Conservation (phyloP, 352 stramenopile species). For the Pythium dissimile region DNA sequence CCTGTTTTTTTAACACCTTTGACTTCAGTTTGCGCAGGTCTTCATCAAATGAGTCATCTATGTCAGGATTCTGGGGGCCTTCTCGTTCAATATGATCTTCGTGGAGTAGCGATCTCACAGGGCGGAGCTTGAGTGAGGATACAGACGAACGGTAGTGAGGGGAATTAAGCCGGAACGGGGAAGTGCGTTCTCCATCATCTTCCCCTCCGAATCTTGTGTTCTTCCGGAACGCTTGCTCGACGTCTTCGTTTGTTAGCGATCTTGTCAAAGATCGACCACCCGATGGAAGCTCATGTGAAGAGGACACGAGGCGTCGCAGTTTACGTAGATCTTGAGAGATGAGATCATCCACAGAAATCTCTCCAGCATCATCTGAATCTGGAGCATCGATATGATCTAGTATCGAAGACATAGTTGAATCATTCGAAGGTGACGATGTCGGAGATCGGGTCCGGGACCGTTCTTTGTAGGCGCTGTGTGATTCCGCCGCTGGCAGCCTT, state of each 20-base stretch:
- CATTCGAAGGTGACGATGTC: constrained; percentile 18
- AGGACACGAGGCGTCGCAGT: constrained; percentile 36
- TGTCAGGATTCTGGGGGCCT: not conserved
- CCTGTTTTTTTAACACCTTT: constrained; percentile 5
- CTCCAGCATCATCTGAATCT: constrained; percentile 13
- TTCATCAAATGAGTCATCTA: constrained; percentile 46
- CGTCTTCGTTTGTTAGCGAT: constrained; percentile 31
- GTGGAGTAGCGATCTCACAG: constrained; percentile 10
- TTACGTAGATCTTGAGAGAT: constrained; percentile 44
- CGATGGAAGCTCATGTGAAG: constrained; percentile 13
- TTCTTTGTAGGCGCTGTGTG: not conserved
- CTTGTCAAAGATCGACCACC: not conserved
- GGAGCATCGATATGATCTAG: constrained; percentile 25
- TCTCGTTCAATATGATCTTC: not conserved
- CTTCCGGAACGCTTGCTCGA: constrained; percentile 26
- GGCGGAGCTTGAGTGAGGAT: not conserved
- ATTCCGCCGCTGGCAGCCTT: not conserved
- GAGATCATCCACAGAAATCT: constrained; percentile 45
- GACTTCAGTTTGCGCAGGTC: constrained; percentile 34
- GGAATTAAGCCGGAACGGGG: constrained; percentile 3
- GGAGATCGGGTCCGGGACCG: not conserved
- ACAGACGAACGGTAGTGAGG: not conserved
- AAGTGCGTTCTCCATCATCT: not conserved
- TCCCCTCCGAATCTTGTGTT: constrained; percentile 32
- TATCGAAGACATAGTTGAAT: constrained; percentile 22